Evolutionary conservation across 768 basidiomycete species (phyloP).

Genomic region (Tylopilus cervinicoccineus): DNA sequence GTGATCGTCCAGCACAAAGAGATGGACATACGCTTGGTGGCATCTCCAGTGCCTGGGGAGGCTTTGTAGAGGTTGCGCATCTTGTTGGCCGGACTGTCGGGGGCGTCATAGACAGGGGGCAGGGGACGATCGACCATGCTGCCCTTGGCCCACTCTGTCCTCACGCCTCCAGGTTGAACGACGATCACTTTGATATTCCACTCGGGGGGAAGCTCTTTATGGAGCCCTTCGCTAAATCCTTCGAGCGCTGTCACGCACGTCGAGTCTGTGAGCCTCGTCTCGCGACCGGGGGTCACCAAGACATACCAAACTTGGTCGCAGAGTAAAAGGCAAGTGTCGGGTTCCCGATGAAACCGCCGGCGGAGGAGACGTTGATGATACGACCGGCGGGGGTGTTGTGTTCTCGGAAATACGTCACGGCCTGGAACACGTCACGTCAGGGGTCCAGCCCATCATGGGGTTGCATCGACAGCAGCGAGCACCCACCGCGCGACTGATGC

Average conservation of each 20-base stretch:
- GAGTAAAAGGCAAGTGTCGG: slow-evolving; percentile 18
- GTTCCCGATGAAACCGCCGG: slow-evolving; percentile 13
- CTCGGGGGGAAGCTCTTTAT: slow-evolving; percentile 21
- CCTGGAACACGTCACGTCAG: slow-evolving; percentile 7
- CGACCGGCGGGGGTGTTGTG: slow-evolving; percentile 22
- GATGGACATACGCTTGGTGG: slow-evolving; percentile 11
- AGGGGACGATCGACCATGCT: slow-evolving; percentile 15
- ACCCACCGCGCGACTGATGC: slow-evolving; percentile 23
- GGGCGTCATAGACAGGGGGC: slow-evolving; percentile 13
- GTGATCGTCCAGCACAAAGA: neutral
- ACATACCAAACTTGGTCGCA: slow-evolving; percentile 24
- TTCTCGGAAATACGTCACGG: slow-evolving; percentile 30
- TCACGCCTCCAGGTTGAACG: slow-evolving; percentile 20
- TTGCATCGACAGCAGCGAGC: too few relatives aligned
- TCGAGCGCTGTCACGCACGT: slow-evolving; percentile 16
- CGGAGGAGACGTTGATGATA: slow-evolving; percentile 22
- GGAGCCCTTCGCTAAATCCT: slow-evolving; percentile 22
- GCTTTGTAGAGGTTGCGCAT: slow-evolving; percentile 8
- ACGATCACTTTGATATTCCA: slow-evolving; percentile 27
- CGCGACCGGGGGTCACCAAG: neutral
- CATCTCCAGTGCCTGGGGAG: neutral
- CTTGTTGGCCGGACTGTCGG: slow-evolving; percentile 15
- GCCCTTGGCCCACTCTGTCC: slow-evolving; percentile 19
- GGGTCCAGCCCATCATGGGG: too few relatives aligned
- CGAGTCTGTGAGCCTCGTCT: neutral